Base-by-base conservation (phyloP, 1,139 yeast genomes). In the Taiozyma onychis region DNA sequence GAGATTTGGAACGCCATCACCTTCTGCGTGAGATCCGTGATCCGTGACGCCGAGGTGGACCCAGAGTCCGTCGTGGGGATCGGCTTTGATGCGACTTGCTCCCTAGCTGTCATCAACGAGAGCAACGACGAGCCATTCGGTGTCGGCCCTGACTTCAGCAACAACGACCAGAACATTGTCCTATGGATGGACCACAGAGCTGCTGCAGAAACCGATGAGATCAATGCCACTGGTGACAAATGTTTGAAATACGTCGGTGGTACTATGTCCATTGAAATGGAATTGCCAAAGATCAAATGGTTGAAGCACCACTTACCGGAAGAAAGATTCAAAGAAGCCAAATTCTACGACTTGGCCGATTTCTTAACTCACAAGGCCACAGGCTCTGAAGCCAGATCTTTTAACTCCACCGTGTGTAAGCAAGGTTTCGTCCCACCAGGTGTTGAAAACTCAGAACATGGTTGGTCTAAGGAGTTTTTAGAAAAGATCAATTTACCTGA, bases 161-260 rank as follows among this genome's bases (percentile, higher is more conserved):
- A 88, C 62, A 60, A 73, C 42, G 78, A 78, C 56, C 96, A 91
- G 65, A 90, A 93, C 68, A 85, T 93, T 62, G 83, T 93, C 48
- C 72, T 93, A 53, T 93, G 99, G 98, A 91, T 93, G 97, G 99
- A 93, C 70, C 99, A 93, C 69, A 79, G 99, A 57, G 97, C 99
- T 1, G 83, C 76, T n/a, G 74, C 75, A n/a, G 97, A 91, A 67
- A 90, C 97, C 22, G 72, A 80, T 54, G 77, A 74, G 49, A 90
- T 93, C 67, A 91, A 91, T 67, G 81, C 85, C 45, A 85, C 96
- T 1, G 78, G 78, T 42, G 95, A 89, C 66, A 81, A 80, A 61
- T 79, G 88, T 54, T 77, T 93, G 62, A 85, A 88, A 66, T 93
- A 89, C 65, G 99, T 93, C 14, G 99, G 99, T 48, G 99, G 99